phyloP scores from a whole-genome alignment of 2,329 filamentous ascomycete genomes.

The Triangularia verruculosa region DNA sequence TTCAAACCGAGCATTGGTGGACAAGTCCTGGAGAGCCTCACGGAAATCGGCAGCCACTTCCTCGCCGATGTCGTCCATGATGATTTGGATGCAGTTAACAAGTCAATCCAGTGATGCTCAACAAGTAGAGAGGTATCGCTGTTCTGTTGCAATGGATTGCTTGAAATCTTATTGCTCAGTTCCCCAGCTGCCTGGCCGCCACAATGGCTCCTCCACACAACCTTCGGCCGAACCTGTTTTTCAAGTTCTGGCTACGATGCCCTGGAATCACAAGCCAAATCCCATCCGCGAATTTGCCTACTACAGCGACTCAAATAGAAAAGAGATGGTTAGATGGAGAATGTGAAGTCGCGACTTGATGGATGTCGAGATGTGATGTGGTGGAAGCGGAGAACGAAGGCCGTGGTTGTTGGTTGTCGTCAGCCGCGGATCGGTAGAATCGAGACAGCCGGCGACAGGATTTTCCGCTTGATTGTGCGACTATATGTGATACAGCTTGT shows the following conservation, averaged over 20 bases:
- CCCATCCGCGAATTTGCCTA: neutral
- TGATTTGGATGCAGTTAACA: slow-evolving; percentile 37
- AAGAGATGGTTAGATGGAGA: neutral
- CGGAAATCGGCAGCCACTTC: slow-evolving; percentile 95
- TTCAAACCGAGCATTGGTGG: slow-evolving; percentile 86
- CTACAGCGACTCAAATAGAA: neutral
- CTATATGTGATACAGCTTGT: neutral
- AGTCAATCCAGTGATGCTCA: neutral
- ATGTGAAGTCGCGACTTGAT: neutral
- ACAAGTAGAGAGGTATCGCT: slow-evolving; percentile 2
- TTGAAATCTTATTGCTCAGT: neutral
- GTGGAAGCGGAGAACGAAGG: neutral
- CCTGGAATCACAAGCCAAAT: neutral
- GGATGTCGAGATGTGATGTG: neutral
- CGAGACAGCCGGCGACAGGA: neutral
- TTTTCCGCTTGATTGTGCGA: neutral
- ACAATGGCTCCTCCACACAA: neutral
- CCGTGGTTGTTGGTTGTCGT: neutral
- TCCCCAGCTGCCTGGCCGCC: neutral
- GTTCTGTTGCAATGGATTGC: neutral
- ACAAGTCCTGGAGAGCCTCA: slow-evolving; percentile 87
- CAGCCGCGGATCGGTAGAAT: neutral
- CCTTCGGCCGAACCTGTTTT: neutral
- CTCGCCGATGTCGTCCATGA: slow-evolving; percentile 57
- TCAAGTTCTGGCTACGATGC: neutral